Percentiles rank a stretch among this genome's conserved stretches.
Evolutionary conservation across 805 yeast species (phyloP).

Genomic region (Candida insectalens): DNA sequence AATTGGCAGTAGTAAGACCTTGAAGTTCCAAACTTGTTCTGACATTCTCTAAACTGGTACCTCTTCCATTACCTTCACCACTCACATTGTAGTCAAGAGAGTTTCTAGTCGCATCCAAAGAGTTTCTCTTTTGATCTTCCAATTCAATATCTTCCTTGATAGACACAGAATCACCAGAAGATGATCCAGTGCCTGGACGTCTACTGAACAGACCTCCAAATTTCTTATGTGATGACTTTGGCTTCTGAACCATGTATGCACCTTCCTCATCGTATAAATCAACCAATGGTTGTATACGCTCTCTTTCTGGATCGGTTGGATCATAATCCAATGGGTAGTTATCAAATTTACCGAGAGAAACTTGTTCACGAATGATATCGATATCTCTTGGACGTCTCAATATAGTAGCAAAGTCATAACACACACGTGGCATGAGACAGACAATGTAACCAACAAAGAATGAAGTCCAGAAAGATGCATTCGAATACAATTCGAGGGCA

Average conservation of each 20-base stretch:
- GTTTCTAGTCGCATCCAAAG: slow-evolving; percentile 18
- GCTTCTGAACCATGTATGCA: neutral
- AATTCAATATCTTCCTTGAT: slow-evolving; percentile 46
- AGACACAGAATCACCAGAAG: slow-evolving; percentile 26
- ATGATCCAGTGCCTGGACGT: slow-evolving; percentile 23
- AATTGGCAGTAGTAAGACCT: slow-evolving; percentile 26
- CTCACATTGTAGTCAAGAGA: slow-evolving; percentile 7
- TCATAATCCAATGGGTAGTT: slow-evolving; percentile 62
- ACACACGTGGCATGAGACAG: slow-evolving; percentile 61
- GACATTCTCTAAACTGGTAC: slow-evolving; percentile 15
- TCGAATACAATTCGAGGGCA: slow-evolving; percentile 54
- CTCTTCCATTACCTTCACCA: slow-evolving; percentile 14
- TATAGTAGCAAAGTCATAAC: slow-evolving; percentile 45
- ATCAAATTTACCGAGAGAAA: slow-evolving; percentile 53
- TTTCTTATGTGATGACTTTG: neutral
- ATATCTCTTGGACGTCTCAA: slow-evolving; percentile 54
- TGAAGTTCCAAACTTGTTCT: slow-evolving; percentile 30
- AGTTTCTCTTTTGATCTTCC: slow-evolving; percentile 18
- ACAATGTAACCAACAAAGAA: slow-evolving; percentile 50
- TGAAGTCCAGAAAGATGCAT: slow-evolving; percentile 59
- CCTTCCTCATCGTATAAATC: neutral
- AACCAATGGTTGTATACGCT: slow-evolving; percentile 15
- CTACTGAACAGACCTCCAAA: slow-evolving; percentile 29
- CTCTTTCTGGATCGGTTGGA: slow-evolving; percentile 70
- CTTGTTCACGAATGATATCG: slow-evolving; percentile 68